Evolutionary conservation across 2,329 filamentous ascomycete genomes (phyloP), one percentile per base, ranked within the genome.

Genomic region (Clarireedia hainanense): DNA sequence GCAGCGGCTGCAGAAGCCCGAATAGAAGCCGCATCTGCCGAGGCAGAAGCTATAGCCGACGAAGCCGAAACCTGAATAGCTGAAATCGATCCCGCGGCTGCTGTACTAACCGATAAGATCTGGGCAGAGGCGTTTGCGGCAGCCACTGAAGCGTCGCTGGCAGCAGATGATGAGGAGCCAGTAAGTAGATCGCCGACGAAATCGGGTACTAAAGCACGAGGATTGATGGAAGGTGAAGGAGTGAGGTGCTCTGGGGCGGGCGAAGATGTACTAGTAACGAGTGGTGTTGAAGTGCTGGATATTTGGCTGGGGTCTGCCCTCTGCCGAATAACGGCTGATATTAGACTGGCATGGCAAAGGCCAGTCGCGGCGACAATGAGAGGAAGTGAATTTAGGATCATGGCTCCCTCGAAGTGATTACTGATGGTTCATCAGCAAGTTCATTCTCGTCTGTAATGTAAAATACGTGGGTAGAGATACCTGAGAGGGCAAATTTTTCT

Each of bases 271-370:
- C 27, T 12, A 5, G 26, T 34, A 47, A 37, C n/a, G 27, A 36
- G 20, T 9, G 46, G 26, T 36, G 34, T 55, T 50, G 46, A 26
- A 15, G 24, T 9, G 6, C 14, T 24, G n/a, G 46, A 30, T 50
- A 24, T 30, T 20, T 30, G 27, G 52, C 14, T 15, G 45, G 27
- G 5, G 7, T 45, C n/a, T 12, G 27, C 42, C n/a, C 20, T 45
- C 23, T 17, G 42, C 20, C 42, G n/a, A 6, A 45, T 24, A 17
- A 12, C 46, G 34, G 4, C 24, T 34, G n/a, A 49, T 37, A 17
- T 42, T 26, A 36, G 52, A 55, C 15, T 40, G 39, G 46, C 52
- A 14, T 50, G 27, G 20, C 52, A 55, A 14, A 55, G 37, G 30
- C 46, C 46, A 14, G 52, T 50, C 46, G 46, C 20, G n/a, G 50